Conservation (phyloP, 2,329 filamentous ascomycete species). For the Colletotrichum sp. region DNA sequence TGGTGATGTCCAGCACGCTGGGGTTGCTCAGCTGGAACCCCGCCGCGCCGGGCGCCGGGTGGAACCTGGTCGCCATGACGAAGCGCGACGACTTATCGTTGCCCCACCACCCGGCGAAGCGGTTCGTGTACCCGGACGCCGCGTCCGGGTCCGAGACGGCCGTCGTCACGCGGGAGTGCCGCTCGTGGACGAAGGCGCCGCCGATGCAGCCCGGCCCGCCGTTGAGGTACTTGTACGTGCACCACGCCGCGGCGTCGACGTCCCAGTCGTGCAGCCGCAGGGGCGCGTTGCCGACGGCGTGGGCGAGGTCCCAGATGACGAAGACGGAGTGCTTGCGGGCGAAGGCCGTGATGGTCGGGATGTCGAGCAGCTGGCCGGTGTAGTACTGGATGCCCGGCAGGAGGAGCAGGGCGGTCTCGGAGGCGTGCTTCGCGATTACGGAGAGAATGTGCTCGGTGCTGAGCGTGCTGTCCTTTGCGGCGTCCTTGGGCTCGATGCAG, state of each 20-base stretch:
- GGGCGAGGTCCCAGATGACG: slow-evolving; percentile 88
- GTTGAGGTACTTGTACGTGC: slow-evolving; percentile 94
- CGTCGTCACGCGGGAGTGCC: slow-evolving; percentile 63
- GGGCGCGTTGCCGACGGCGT: slow-evolving; percentile 84
- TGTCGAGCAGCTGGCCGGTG: slow-evolving; percentile 87
- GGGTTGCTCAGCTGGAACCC: slow-evolving; percentile 90
- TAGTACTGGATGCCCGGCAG: slow-evolving; percentile 92
- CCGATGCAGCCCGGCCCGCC: slow-evolving; percentile 82
- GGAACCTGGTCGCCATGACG: slow-evolving; percentile 81
- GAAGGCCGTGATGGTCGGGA: slow-evolving; percentile 76
- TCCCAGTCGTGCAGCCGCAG: slow-evolving; percentile 84
- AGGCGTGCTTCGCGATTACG: slow-evolving; percentile 75
- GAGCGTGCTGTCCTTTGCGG: slow-evolving; percentile 57
- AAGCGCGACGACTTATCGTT: slow-evolving; percentile 78
- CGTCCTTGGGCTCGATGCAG: slow-evolving; percentile 62
- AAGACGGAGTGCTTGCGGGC: slow-evolving; percentile 73
- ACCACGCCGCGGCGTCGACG: slow-evolving; percentile 92
- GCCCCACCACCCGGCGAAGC: slow-evolving; percentile 88
- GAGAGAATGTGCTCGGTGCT: slow-evolving; percentile 73
- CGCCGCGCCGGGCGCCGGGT: slow-evolving; percentile 76
- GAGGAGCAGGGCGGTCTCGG: slow-evolving; percentile 75
- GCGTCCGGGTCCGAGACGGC: slow-evolving; percentile 40
- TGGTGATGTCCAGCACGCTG: slow-evolving; percentile 73
- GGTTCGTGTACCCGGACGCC: slow-evolving; percentile 59
- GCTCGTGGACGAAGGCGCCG: slow-evolving; percentile 80